Evolutionary conservation across 345 rosid genomes (phyloP).

Genomic region (Eucalyptus sideroxylon): DNA sequence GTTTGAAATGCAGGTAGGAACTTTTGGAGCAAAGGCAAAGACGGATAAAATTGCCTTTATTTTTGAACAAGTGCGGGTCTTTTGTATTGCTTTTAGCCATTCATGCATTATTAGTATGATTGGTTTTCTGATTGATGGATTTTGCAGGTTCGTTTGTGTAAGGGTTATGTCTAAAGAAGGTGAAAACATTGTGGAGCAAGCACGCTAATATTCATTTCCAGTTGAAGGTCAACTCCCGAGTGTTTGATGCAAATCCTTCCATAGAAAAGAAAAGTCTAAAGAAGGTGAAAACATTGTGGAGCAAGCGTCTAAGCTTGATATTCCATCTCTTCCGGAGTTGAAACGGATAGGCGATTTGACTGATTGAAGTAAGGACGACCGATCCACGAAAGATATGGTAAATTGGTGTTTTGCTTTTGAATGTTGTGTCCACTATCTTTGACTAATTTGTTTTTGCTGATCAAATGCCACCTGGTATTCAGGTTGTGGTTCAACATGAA

Average conservation of each 20-base stretch:
- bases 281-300: slow-evolving; percentile 76
- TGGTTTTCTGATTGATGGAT: not conserved
- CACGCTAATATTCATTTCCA: too few species aligned
- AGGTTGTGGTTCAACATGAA: too few species aligned
- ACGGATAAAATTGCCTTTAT: slow-evolving; percentile 90
- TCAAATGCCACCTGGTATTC: too few species aligned
- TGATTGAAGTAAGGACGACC: too few species aligned
- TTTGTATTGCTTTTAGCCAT: not conserved
- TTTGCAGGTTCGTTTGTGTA: slow-evolving; percentile 68
- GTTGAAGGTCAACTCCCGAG: slow-evolving; percentile 84
- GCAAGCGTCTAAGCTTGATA: slow-evolving; percentile 89
- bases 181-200: too few species aligned
- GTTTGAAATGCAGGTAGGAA: slow-evolving; percentile 45
- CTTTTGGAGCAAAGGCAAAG: slow-evolving; percentile 93
- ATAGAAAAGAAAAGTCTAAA: slow-evolving; percentile 89
- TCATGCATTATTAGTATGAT: not conserved
- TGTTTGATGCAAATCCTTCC: slow-evolving; percentile 57
- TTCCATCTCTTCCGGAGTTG: slow-evolving; percentile 68
- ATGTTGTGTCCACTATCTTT: not conserved
- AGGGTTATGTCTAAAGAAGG: slow-evolving; percentile 34
- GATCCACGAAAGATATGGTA: too few species aligned
- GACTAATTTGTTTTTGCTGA: too few species aligned
- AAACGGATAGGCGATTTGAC: slow-evolving; percentile 71
- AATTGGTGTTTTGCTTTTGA: not conserved
- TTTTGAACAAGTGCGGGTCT: slow-evolving; percentile 56